phyloP scores from a whole-genome alignment of 2,329 filamentous ascomycete species.

The Lecanosticta acicola region DNA sequence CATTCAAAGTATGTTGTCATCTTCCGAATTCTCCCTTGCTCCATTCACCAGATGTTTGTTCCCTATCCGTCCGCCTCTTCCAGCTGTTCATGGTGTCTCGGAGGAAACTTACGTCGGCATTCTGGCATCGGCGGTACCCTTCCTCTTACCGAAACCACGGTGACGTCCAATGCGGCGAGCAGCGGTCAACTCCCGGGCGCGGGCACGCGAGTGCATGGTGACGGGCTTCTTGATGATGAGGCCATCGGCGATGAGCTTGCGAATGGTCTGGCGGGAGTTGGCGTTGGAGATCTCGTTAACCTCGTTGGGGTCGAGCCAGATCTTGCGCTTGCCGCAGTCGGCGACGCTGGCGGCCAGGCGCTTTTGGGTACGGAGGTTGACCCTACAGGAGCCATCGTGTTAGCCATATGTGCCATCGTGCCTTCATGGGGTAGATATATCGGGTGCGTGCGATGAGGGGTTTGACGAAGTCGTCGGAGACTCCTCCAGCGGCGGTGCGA shows the following conservation, averaged over 20 bases:
- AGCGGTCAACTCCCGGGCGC: conserved; percentile 90
- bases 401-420: conserved; percentile 12
- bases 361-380: conserved; percentile 99
- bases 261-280: conserved; percentile 99
- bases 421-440: background rate
- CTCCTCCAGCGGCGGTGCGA: background rate
- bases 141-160: conserved; percentile 99
- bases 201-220: conserved; percentile 97
- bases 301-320: conserved; percentile 99
- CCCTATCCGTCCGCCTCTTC: conserved; percentile 5
- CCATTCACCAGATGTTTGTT: background rate
- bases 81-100: conserved; percentile 1
- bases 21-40: conserved; percentile 1
- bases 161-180: conserved; percentile 94
- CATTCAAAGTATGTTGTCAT: background rate
- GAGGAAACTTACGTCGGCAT: conserved; percentile 78
- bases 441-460: conserved; percentile 2
- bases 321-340: conserved; percentile 99
- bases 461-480: background rate
- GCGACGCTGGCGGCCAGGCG: conserved; percentile 98
- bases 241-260: conserved; percentile 99
- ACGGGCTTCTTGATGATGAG: conserved; percentile 99
- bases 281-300: conserved; percentile 99
- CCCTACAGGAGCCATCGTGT: conserved; percentile 56
- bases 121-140: conserved; percentile 99